A percentile compares a stretch with the other conserved stretches of the same genome.
These are phyloP conservation scores for Chenopodium suecicum DNA, from an alignment of 148 eudicot species.

Conservation along the genomic window DNA sequence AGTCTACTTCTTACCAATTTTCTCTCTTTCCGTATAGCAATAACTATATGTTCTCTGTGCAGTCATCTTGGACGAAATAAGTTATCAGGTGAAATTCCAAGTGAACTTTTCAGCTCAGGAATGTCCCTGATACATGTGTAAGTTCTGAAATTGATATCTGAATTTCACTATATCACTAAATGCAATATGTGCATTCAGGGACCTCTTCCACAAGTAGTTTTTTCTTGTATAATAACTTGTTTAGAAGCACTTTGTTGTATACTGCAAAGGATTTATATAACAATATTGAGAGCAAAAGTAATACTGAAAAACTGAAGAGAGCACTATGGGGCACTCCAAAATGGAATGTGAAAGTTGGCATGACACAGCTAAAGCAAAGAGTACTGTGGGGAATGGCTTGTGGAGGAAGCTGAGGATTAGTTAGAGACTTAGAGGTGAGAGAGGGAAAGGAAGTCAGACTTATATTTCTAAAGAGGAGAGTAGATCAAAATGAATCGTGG, in stretches of 20 bases:
- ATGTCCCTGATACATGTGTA: conserved; percentile 34
- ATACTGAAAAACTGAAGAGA: neutral
- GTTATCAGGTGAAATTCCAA: conserved; percentile 35
- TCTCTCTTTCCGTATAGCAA: neutral
- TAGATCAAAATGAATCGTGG: neutral
- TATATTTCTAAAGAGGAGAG: neutral
- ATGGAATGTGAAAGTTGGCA: too few relatives aligned
- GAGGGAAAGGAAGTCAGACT: neutral
- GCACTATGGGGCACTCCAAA: neutral
- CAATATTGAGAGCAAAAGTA: neutral
- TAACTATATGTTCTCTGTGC: conserved; percentile 9
- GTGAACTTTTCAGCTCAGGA: conserved; percentile 31
- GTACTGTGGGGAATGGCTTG: neutral
- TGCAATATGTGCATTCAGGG: neutral
- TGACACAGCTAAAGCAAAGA: too few relatives aligned
- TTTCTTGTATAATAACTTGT: too few relatives aligned
- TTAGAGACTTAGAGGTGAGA: neutral
- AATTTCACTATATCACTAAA: neutral
- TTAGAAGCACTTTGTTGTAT: neutral
- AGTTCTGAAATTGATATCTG: conserved; percentile 7
- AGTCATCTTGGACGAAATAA: conserved; percentile 38
- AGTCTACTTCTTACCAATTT: neutral
- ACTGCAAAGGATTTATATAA: neutral
- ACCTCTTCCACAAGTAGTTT: too few relatives aligned
- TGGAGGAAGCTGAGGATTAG: neutral